These are phyloP conservation scores for Coemansia linderi DNA, from an alignment of 371 early-diverging fungal genomes.

Conservation along the genomic window DNA sequence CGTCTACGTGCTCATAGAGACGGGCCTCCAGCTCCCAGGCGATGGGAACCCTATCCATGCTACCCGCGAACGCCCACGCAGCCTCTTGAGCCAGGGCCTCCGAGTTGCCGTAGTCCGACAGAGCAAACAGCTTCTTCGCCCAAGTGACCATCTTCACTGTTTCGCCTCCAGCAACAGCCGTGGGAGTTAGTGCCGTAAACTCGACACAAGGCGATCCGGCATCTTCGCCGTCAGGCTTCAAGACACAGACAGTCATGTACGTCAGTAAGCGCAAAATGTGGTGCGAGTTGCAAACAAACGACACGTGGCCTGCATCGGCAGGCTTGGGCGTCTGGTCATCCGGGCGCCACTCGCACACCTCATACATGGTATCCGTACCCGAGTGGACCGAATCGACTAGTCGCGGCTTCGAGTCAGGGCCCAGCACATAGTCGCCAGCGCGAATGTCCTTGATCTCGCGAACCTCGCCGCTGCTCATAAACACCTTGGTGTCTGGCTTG, in stretches of 20 bases:
- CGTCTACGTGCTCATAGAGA: constrained; percentile 13
- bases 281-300: constrained; percentile 27
- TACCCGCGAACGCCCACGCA: constrained; percentile 10
- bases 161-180: neutral
- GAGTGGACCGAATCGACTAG: constrained; percentile 58
- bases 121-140: constrained; percentile 1
- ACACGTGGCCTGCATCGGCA: neutral
- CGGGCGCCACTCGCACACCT: constrained; percentile 13
- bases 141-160: neutral
- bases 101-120: neutral
- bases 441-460: constrained; percentile 16
- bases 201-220: constrained; percentile 5
- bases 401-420: constrained; percentile 80
- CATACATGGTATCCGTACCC: constrained; percentile 29
- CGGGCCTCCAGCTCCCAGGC: constrained; percentile 36
- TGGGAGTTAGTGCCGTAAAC: neutral
- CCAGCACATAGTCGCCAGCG: constrained; percentile 57
- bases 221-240: neutral
- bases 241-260: neutral
- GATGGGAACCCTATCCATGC: neutral
- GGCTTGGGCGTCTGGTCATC: neutral
- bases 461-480: constrained; percentile 30
- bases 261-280: constrained; percentile 32
- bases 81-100: constrained; percentile 2
- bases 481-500: constrained; percentile 28